Evolutionary conservation across 352 stramenopile species (phyloP).

Genomic region (Pythium coloratum): DNA sequence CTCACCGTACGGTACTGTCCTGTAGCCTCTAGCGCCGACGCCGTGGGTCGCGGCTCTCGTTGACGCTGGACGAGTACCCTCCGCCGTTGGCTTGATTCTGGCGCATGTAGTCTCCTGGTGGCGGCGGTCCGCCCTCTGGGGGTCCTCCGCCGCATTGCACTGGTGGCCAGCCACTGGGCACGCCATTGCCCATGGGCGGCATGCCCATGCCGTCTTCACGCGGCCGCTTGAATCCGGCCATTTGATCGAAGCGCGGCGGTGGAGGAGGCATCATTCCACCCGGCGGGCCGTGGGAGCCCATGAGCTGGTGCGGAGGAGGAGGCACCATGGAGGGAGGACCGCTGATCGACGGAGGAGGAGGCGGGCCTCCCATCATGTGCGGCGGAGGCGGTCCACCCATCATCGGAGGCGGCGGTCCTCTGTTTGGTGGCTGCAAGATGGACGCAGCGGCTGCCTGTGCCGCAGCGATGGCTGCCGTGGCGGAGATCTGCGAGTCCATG

Average conservation of each 20-base stretch:
- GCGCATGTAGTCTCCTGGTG: slow-evolving; percentile 9
- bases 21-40: slow-evolving; percentile 20
- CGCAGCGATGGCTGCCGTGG: slow-evolving; percentile 43
- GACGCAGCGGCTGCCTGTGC: slow-evolving; percentile 32
- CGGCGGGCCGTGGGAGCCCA: slow-evolving; percentile 13
- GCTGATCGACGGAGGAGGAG: slow-evolving; percentile 28
- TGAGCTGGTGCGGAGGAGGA: slow-evolving; percentile 22
- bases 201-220: slow-evolving; percentile 17
- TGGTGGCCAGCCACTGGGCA: slow-evolving; percentile 18
- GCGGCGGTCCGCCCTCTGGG: neutral
- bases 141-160: neutral
- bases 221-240: slow-evolving; percentile 26
- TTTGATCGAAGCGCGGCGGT: slow-evolving; percentile 24
- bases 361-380: slow-evolving; percentile 50
- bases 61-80: slow-evolving; percentile 25
- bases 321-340: slow-evolving; percentile 14
- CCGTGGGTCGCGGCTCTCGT: slow-evolving; percentile 32
- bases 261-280: slow-evolving; percentile 19
- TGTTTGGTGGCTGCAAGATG: slow-evolving; percentile 16
- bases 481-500: slow-evolving; percentile 62
- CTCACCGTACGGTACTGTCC: neutral
- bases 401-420: slow-evolving; percentile 17
- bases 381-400: slow-evolving; percentile 39
- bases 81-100: neutral
- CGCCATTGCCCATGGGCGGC: neutral